A percentile compares a stretch with the other conserved stretches of the same genome.
phyloP scores from a whole-genome alignment of 1,284 basidiomycete genomes.

The Pterulicium gracile region DNA sequence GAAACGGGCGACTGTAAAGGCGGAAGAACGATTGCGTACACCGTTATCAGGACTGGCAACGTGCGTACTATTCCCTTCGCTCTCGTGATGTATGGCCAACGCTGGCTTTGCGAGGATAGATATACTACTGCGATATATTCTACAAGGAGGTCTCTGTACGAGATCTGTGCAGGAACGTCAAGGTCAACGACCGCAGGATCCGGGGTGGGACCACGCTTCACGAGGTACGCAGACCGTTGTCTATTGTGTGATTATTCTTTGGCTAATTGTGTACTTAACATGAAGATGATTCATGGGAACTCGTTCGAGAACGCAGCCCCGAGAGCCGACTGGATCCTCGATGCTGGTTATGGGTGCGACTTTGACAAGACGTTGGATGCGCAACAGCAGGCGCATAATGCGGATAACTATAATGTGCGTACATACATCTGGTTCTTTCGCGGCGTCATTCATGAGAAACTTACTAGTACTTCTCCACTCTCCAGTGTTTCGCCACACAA shows the following conservation, averaged over 20 bases:
- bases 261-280: not conserved
- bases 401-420: slow-evolving; percentile 3
- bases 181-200: not conserved
- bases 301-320: not conserved
- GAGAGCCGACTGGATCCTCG: not conserved
- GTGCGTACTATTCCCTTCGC: not conserved
- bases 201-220: slow-evolving; percentile 3
- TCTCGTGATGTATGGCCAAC: not conserved
- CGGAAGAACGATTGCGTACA: not conserved
- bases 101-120: not conserved
- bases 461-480: not conserved
- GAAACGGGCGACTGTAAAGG: not conserved
- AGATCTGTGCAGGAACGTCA: not conserved
- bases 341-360: not conserved
- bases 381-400: not conserved
- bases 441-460: not conserved
- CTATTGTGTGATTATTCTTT: not conserved
- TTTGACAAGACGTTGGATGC: not conserved
- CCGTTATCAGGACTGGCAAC: not conserved
- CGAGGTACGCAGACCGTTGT: not conserved
- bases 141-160: not conserved
- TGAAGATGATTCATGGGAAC: slow-evolving; percentile 1
- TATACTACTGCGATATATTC: slow-evolving; percentile 3
- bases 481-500: not conserved
- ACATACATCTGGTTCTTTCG: not conserved